Evolutionary conservation across 495 filamentous ascomycete species (phyloP).

Genomic region (Penicillium dipodomyicola): DNA sequence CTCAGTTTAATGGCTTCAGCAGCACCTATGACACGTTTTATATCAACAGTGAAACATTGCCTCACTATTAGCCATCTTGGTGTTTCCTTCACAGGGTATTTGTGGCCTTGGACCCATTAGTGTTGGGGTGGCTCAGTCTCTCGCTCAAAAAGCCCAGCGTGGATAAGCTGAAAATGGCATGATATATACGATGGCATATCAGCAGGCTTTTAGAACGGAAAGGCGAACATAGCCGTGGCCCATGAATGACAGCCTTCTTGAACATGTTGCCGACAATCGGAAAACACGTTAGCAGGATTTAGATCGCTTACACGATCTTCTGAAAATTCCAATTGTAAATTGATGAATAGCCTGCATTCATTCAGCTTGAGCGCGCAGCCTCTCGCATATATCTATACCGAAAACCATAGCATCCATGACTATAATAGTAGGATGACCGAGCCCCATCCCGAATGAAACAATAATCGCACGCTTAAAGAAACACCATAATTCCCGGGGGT

Average conservation of each 20-base stretch:
- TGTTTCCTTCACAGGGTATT: not conserved
- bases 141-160: no score
- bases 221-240: not conserved
- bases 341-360: slow-evolving; percentile 18
- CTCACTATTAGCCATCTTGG: not conserved
- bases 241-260: not conserved
- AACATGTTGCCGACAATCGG: not conserved
- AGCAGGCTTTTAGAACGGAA: no score
- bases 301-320: not conserved
- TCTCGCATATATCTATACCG: slow-evolving; percentile 11
- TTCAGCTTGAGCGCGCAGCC: slow-evolving; percentile 12
- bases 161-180: no score
- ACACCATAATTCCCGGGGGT: slow-evolving; percentile 6
- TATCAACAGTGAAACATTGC: slow-evolving; percentile 17
- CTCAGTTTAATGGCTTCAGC: slow-evolving; percentile 33
- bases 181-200: no score
- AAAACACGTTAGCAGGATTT: not conserved
- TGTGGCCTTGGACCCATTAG: no score
- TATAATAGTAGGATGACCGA: slow-evolving; percentile 1
- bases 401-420: slow-evolving; percentile 10
- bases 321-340: not conserved
- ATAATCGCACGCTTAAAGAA: slow-evolving; percentile 4
- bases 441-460: not conserved
- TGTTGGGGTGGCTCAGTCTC: no score
- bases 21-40: slow-evolving; percentile 16